Evolutionary conservation across 495 filamentous ascomycete species (phyloP), one percentile per base, ranked within the genome.

Genomic region (Penicillium crystallinum): DNA sequence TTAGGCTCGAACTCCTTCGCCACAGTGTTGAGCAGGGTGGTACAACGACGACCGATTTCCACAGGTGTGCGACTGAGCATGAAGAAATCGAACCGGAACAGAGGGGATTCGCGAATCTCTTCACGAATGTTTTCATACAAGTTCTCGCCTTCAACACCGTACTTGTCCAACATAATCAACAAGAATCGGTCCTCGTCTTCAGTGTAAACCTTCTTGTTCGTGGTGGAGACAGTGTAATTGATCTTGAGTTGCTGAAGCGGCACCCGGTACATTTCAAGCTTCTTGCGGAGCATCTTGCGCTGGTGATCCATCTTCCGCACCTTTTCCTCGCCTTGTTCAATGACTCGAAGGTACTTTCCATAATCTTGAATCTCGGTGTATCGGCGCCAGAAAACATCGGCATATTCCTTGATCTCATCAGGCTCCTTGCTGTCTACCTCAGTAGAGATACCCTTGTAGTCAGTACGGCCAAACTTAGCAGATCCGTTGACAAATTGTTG

Each of bases 1-100:
- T 88, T 89, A 34, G 84, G 77, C 65, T 97, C 92, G 67, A 97
- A 96, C 69, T 99, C 95, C 65, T 91, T 83, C 29, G 90, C 85
- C 21, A 99, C 87, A 2, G 95, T 96, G 48, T 91, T 92, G 51
- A 99, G 81, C 31, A 99, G 79, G 2, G 95, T 99, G 37, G 89
- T 92, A 72, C 93, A 97, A 33, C 95, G 80, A 52, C 95, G 84
- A 50, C 88, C 82, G 57, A 99, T 87, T 71, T 99, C 95, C 21
- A 90, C 81, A 2, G 95, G 91, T 2, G 95, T 99, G 12, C 95
- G 81, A 61, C 88, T 92, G 23, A 99, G 77, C 77, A 97, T 95
- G 74, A 97, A 99, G 95, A 95, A 99, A 59, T 99, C 95, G 55
- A 99, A 99, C 23, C 95, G 82, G 78, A 99, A 99, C 15, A 97